Evolutionary conservation across 2,329 filamentous ascomycete species (phyloP).

Genomic region (Lasiodiplodia theobromae): DNA sequence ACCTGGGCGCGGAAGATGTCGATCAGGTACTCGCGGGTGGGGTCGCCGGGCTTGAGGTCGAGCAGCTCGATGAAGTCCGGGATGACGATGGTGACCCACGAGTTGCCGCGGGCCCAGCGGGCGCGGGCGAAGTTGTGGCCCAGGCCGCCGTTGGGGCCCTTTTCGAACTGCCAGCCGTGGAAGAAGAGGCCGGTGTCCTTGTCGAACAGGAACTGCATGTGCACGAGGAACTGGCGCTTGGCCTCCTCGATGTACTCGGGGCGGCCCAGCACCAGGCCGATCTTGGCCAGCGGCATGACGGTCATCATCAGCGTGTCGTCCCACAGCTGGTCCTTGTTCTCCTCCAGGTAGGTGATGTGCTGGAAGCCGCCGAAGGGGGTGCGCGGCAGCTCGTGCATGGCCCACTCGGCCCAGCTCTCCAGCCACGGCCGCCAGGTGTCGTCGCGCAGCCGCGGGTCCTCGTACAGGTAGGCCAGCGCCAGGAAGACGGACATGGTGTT

Average conservation of each 20-base stretch:
- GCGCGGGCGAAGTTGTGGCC: slow-evolving; percentile 65
- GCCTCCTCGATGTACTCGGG: slow-evolving; percentile 80
- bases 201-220: slow-evolving; percentile 81
- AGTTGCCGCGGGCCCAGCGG: slow-evolving; percentile 68
- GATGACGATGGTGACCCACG: slow-evolving; percentile 83
- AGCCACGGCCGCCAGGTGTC: slow-evolving; percentile 77
- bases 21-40: slow-evolving; percentile 66
- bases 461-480: slow-evolving; percentile 79
- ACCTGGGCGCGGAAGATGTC: slow-evolving; percentile 74
- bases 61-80: slow-evolving; percentile 81
- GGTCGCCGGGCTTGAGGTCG: slow-evolving; percentile 65
- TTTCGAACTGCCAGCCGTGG: slow-evolving; percentile 80
- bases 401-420: slow-evolving; percentile 83
- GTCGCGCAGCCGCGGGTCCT: slow-evolving; percentile 67
- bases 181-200: slow-evolving; percentile 75
- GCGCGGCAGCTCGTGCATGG: slow-evolving; percentile 75
- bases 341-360: slow-evolving; percentile 74
- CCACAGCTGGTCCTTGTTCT: slow-evolving; percentile 80
- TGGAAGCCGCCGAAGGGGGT: slow-evolving; percentile 77
- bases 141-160: slow-evolving; percentile 49
- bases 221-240: slow-evolving; percentile 77
- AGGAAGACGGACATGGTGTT: slow-evolving; percentile 84
- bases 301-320: slow-evolving; percentile 92
- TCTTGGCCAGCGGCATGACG: slow-evolving; percentile 80
- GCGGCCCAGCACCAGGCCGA: slow-evolving; percentile 72